Percentiles rank a stretch among this genome's conserved stretches.
Evolutionary conservation across 805 yeast genomes (phyloP).

Genomic region (Candida takata): DNA sequence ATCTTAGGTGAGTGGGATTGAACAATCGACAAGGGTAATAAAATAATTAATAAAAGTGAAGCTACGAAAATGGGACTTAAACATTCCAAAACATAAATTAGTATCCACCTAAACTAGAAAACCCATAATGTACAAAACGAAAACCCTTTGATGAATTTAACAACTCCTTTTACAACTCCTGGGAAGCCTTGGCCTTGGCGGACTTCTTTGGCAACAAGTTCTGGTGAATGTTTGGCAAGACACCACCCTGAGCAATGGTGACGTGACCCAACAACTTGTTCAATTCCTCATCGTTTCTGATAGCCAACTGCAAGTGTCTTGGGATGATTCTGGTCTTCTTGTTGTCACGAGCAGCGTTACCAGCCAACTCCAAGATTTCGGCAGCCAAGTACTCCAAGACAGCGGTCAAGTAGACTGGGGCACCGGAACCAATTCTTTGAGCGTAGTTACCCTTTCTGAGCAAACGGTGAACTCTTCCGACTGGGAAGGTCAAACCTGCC

Average conservation of each 20-base stretch:
- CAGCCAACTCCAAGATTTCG: conserved; percentile 96
- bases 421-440: conserved; percentile 98
- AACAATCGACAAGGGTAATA: no score
- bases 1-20: conserved; percentile 8
- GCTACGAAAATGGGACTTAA: neutral
- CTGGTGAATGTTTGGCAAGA: conserved; percentile 95
- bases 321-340: conserved; percentile 98
- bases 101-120: conserved; percentile 21
- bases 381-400: conserved; percentile 96
- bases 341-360: conserved; percentile 99
- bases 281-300: conserved; percentile 98
- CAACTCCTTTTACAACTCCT: conserved; percentile 40
- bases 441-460: conserved; percentile 97
- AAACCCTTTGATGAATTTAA: conserved; percentile 9
- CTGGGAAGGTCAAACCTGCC: conserved; percentile 99
- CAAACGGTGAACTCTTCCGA: conserved; percentile 97
- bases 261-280: conserved; percentile 90
- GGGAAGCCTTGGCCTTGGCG: conserved; percentile 55
- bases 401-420: conserved; percentile 96
- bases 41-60: neutral
- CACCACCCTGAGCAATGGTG: conserved; percentile 99
- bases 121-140: conserved; percentile 20
- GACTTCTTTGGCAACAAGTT: conserved; percentile 80
- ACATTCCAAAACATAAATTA: conserved; percentile 17
- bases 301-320: conserved; percentile 97